A percentile compares a stretch with the other conserved stretches of the same genome.
Evolutionary conservation across 2,329 filamentous ascomycete genomes (phyloP).

Genomic region (Xylaria polymorpha): DNA sequence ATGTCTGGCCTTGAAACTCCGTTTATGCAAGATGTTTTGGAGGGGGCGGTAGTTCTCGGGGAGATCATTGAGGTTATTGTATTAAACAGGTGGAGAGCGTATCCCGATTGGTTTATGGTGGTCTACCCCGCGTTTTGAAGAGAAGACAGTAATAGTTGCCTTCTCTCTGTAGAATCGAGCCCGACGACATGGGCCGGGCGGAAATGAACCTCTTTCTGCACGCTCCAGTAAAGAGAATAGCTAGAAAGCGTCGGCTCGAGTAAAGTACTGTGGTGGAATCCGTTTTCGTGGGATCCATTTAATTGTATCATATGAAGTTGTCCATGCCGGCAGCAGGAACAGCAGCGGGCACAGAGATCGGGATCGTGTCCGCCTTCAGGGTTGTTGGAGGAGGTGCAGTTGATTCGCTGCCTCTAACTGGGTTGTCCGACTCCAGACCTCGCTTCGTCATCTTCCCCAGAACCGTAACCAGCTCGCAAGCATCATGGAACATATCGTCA

Average conservation of each 20-base stretch:
- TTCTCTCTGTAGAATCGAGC: background rate
- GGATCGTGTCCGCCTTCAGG: constrained; percentile 39
- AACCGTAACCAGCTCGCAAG: constrained; percentile 86
- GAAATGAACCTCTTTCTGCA: background rate
- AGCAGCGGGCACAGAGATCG: constrained; percentile 40
- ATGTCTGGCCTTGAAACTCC: constrained; percentile 31
- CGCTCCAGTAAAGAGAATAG: background rate
- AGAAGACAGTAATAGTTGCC: background rate
- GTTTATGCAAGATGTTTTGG: constrained; percentile 26
- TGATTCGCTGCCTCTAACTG: constrained; percentile 31
- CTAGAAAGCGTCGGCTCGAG: background rate
- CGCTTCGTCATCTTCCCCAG: constrained; percentile 90
- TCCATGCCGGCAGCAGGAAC: constrained; percentile 45
- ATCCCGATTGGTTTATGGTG: background rate
- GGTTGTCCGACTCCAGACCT: constrained; percentile 59
- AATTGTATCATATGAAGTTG: constrained; percentile 45
- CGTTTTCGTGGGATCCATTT: background rate
- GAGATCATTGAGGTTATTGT: background rate
- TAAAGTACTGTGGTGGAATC: background rate
- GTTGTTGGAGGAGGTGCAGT: constrained; percentile 39
- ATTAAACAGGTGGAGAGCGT: background rate
- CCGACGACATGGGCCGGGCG: background rate
- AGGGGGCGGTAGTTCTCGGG: background rate
- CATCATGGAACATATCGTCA: constrained; percentile 94
- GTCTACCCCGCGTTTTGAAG: background rate